Base-by-base conservation (phyloP, 306 rosid genomes). In the Prosopis cineraria region DNA sequence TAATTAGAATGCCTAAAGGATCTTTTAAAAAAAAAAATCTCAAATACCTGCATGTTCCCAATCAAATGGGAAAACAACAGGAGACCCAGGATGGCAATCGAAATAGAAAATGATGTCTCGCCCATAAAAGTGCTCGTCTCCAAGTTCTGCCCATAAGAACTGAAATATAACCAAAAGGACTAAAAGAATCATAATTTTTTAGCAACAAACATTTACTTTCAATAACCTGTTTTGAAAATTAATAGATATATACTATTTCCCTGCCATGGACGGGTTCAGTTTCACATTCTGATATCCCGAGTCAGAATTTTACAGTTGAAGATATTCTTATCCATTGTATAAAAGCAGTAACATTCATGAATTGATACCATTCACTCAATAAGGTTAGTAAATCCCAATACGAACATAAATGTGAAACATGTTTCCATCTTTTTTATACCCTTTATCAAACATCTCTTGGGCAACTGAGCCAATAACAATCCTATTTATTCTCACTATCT, bases 71-170 rank as follows among this genome's bases (percentile, higher is more conserved):
- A 83, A 85, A 95, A 95, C 79, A 93, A 85, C 80, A 95, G 96
- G 62, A 95, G 99, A 78, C 99, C 99, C 76, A 93, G 77, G 82
- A 95, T 95, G 78, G 99, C 93, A 68, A 95, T 95, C 76, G 93
- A 93, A 80, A 93, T 90, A 36, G 99, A 95, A 73, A 95, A 95
- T 68, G 90, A 84, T 36, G 99, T 95, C 89, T 95, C 99, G 65
- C 98, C 97, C 67, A 95, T 91, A 74, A 88, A 95, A 25, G 96
- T 91, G 85, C 87, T 95, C 3, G 98, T 95, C 1, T 80, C 55
- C 83, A 95, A 85, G 82, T 95, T 95, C 79, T 95, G 98, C 75
- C 99, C 99, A 77, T 91, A 95, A 68, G 99, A 95, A 85, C 99
- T 95, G 91, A 81, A 74, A 88, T 69, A 84, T 74, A 45, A 40